Percentiles rank a stretch among this genome's conserved stretches.
phyloP scores from a whole-genome alignment of 2,329 filamentous ascomycete species.

The Triangularia setosa region DNA sequence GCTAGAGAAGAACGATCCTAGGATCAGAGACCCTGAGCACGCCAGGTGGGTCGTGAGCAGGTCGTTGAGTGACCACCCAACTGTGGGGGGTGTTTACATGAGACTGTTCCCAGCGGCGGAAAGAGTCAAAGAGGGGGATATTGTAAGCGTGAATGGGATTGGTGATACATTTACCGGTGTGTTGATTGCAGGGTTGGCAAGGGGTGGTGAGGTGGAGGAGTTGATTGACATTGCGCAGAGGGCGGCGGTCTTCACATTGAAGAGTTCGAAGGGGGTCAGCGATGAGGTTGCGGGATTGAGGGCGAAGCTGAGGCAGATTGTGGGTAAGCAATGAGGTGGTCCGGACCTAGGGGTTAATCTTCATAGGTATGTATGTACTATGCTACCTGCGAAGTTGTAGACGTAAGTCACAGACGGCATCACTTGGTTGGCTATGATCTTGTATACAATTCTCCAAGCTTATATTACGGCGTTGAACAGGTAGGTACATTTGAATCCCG shows the following conservation, averaged over 20 bases:
- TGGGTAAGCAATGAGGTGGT: constrained; percentile 4
- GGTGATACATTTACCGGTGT: constrained; percentile 91
- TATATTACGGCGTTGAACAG: neutral
- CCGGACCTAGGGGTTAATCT: neutral
- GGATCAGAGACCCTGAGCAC: constrained; percentile 58
- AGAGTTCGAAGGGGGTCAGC: constrained; percentile 66
- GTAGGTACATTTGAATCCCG: neutral
- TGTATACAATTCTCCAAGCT: neutral
- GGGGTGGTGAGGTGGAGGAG: constrained; percentile 52
- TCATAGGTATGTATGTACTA: neutral
- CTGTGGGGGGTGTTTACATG: constrained; percentile 80
- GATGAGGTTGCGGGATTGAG: constrained; percentile 25
- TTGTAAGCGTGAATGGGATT: constrained; percentile 89
- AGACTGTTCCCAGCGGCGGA: constrained; percentile 63
- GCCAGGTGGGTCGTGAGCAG: constrained; percentile 70
- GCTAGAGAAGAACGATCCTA: constrained; percentile 62
- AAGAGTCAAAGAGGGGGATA: constrained; percentile 52
- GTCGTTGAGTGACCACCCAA: constrained; percentile 46
- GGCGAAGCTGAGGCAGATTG: constrained; percentile 21
- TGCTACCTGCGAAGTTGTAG: neutral
- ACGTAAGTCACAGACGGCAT: neutral
- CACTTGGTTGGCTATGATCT: neutral
- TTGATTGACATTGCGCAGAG: constrained; percentile 76
- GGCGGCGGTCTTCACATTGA: constrained; percentile 75
- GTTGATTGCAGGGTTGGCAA: constrained; percentile 71